A percentile compares a stretch with the other conserved stretches of the same genome.
Evolutionary conservation across 495 filamentous ascomycete genomes (phyloP).

Genomic region (Trichocladium antarcticum): DNA sequence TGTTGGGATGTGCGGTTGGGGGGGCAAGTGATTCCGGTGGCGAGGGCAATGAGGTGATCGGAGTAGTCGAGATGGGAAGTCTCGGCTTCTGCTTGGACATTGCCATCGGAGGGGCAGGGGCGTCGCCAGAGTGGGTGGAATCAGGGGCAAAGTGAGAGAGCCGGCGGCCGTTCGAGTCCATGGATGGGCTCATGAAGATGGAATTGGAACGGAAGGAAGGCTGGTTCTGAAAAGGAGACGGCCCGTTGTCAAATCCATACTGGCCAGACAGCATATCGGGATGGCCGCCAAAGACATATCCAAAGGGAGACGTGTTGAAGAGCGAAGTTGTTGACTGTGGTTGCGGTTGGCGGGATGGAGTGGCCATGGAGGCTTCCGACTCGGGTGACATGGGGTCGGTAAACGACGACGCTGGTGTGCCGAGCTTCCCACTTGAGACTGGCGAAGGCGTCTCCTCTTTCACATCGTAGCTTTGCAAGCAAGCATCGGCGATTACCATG

Average conservation of each 20-base stretch:
- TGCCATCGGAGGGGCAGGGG: slow-evolving; percentile 4
- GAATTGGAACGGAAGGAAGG: slow-evolving; percentile 44
- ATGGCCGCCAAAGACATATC: slow-evolving; percentile 39
- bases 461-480: slow-evolving; percentile 65
- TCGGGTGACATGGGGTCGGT: slow-evolving; percentile 35
- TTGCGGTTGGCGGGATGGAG: slow-evolving; percentile 12
- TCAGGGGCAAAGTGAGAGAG: slow-evolving; percentile 47
- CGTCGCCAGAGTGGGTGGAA: slow-evolving; percentile 25
- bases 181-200: slow-evolving; percentile 42
- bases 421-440: slow-evolving; percentile 49
- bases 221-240: slow-evolving; percentile 26
- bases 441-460: slow-evolving; percentile 38
- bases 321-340: slow-evolving; percentile 11
- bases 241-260: slow-evolving; percentile 23
- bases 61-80: neutral
- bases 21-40: slow-evolving; percentile 24
- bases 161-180: slow-evolving; percentile 37
- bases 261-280: slow-evolving; percentile 29
- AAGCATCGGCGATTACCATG: slow-evolving; percentile 64
- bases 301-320: slow-evolving; percentile 37
- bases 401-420: slow-evolving; percentile 47
- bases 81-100: slow-evolving; percentile 10
- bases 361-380: slow-evolving; percentile 23
- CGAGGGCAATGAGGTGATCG: slow-evolving; percentile 15
- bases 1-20: slow-evolving; percentile 6